Base-by-base conservation (phyloP, 2,329 filamentous ascomycete species). In the Onygenales sp. region DNA sequence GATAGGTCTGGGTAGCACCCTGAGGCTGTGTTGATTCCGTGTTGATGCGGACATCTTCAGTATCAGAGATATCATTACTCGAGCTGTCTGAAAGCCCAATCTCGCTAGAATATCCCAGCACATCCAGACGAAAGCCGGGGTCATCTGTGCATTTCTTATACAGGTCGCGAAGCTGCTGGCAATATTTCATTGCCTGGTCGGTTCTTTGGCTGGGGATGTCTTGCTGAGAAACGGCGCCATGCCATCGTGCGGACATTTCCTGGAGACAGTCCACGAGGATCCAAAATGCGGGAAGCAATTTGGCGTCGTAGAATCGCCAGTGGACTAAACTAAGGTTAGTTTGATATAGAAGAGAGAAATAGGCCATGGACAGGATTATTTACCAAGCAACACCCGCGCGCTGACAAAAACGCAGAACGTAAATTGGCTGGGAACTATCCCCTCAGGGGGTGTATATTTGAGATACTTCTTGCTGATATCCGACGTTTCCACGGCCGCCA, bases 391-490 rank as follows among this genome's bases (percentile, higher is more conserved):
- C 0, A 70, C 66, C 31, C 70, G 63, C 0, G 67, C 74, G n/a
- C 67, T 70, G 4, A 77, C 65, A 44, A 74, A 78, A 0, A 72
- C 65, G 54, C 74, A 77, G 36, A 77, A 74, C 0, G 72, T 65
- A 57, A 75, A 76, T 39, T 77, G 75, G 2, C 64, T 57, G 44
- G 59, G 49, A 32, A 56, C 54, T 31, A 62, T 49, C 27, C 56
- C 49, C 5, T 40, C 6, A n/a, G 42, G 37, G 1, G 42, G 42
- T 1, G 69, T 65, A 56, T 71, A 65, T 21, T 71, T 66, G 1
- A 78, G 63, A 54, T 76, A 78, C 52, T 77, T 76, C 4, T 67
- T 62, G 0, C 69, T 69, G 33, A 78, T 78, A 1, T 68, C 71
- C 0, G 75, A 66, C 0, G 71, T 77, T 52, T 78, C 75, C 0